These are phyloP conservation scores for Zygoascus hellenicus DNA, from an alignment of 1,139 yeast genomes.

Conservation along the genomic window DNA sequence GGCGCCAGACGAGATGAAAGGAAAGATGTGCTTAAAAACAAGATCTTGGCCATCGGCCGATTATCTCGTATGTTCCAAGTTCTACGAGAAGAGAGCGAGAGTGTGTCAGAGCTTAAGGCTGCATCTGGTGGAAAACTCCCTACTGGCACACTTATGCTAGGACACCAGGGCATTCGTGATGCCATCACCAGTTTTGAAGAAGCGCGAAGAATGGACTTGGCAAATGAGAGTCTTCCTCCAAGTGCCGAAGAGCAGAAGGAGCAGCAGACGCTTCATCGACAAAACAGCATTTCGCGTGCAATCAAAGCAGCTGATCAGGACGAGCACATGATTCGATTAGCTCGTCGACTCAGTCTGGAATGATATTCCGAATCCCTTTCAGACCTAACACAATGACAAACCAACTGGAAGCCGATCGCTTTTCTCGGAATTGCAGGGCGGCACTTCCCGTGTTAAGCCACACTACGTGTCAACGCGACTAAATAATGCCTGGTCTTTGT, in stretches of 20 bases:
- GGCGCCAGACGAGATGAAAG: constrained; percentile 34
- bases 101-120: constrained; percentile 72
- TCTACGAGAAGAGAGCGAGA: constrained; percentile 83
- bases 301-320: constrained; percentile 39
- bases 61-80: constrained; percentile 91
- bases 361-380: background rate
- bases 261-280: constrained; percentile 42
- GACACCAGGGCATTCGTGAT: constrained; percentile 69
- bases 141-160: constrained; percentile 79
- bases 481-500: too few relatives aligned
- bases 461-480: too few relatives aligned
- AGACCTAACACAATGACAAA: too few relatives aligned
- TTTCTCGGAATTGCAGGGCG: too few relatives aligned
- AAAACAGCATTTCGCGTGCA: constrained; percentile 41
- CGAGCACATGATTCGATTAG: constrained; percentile 31
- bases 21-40: constrained; percentile 68
- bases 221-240: constrained; percentile 92
- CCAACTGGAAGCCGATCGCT: too few relatives aligned
- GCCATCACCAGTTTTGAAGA: constrained; percentile 76
- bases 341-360: constrained; percentile 27
- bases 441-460: too few relatives aligned
- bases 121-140: constrained; percentile 71
- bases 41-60: constrained; percentile 90
- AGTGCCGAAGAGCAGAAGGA: constrained; percentile 49
- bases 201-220: constrained; percentile 74